Percentiles rank a stretch among this genome's conserved stretches.
phyloP scores from a whole-genome alignment of 306 rosid species.

The Trifolium fragiferum region DNA sequence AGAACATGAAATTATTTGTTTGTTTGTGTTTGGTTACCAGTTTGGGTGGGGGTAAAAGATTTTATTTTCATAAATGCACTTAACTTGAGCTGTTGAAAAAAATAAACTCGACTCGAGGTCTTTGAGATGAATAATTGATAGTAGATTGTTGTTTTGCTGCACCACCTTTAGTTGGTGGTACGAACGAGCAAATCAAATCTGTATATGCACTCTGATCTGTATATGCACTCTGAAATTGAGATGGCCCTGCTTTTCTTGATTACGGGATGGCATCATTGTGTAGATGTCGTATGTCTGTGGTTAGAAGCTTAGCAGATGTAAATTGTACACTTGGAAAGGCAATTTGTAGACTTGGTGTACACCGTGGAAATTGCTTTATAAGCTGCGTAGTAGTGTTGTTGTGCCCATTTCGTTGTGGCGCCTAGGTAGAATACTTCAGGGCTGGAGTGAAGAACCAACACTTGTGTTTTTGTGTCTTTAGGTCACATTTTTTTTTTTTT shows the following conservation, averaged over 20 bases:
- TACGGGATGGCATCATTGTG: neutral
- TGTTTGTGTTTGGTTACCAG: neutral
- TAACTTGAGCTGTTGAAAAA: no score
- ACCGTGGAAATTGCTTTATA: no score
- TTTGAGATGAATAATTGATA: neutral
- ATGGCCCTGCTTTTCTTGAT: neutral
- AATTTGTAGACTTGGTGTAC: no score
- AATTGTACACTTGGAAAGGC: no score
- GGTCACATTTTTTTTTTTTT: no score
- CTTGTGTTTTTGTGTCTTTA: no score
- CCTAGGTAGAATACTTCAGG: no score
- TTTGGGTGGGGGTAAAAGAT: neutral
- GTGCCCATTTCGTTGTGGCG: no score
- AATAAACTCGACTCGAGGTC: neutral
- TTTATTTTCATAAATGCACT: neutral
- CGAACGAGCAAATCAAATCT: neutral
- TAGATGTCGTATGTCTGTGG: neutral
- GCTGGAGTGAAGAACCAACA: no score
- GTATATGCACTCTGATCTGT: neutral
- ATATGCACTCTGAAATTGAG: neutral
- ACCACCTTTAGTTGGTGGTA: neutral
- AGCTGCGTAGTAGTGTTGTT: no score
- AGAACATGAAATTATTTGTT: constrained; percentile 25
- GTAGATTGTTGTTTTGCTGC: neutral
- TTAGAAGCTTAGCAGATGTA: neutral